Percentiles rank a stretch among this genome's conserved stretches.
phyloP scores from a whole-genome alignment of 108 stramenopile species.

The Cyclotella choctawhatcheeana region DNA sequence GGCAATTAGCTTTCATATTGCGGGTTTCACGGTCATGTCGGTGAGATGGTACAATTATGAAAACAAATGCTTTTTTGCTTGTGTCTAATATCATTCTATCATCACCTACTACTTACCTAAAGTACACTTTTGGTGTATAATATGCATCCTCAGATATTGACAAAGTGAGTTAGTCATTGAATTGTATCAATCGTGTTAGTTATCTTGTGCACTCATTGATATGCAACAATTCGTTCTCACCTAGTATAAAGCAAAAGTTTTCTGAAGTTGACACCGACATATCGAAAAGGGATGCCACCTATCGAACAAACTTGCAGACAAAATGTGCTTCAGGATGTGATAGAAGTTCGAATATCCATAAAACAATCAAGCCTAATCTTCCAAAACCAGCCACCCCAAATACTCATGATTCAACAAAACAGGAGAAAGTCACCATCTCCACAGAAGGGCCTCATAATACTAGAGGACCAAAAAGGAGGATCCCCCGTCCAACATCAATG shows the following conservation, averaged over 20 bases:
- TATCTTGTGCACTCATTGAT: background rate
- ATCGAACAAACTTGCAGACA: slow-evolving; percentile 10
- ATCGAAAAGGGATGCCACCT: slow-evolving; percentile 21
- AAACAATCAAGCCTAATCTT: background rate
- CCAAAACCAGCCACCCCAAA: background rate
- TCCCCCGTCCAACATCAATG: slow-evolving; percentile 63
- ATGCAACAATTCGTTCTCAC: background rate
- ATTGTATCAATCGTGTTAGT: background rate
- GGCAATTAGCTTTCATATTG: slow-evolving; percentile 40
- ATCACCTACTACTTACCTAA: too few relatives aligned
- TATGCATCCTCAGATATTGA: slow-evolving; percentile 27
- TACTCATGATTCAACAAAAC: background rate
- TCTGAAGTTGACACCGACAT: slow-evolving; percentile 38
- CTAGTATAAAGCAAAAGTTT: slow-evolving; percentile 25
- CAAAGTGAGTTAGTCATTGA: background rate
- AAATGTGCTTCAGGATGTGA: background rate
- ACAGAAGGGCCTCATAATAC: slow-evolving; percentile 11
- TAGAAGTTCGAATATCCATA: background rate
- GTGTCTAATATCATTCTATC: too few relatives aligned
- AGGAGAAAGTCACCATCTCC: background rate
- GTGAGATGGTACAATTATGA: too few relatives aligned
- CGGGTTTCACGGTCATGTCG: slow-evolving; percentile 29
- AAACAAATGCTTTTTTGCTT: too few relatives aligned
- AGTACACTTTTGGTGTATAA: slow-evolving; percentile 35
- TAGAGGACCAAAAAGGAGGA: slow-evolving; percentile 46